Base-by-base conservation (phyloP, 83 land plant genomes). In the Picea abies region DNA sequence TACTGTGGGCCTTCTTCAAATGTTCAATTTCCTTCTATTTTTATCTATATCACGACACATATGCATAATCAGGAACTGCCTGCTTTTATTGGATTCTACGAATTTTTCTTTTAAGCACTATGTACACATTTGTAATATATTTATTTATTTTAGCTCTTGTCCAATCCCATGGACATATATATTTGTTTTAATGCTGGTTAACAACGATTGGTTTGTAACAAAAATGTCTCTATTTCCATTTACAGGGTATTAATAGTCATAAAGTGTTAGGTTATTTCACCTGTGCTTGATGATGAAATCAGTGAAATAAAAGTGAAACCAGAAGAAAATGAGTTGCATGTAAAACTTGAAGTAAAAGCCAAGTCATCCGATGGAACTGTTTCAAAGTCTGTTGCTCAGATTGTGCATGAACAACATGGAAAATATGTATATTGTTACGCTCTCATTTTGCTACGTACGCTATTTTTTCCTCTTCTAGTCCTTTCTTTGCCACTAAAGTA, bases 331-430 rank as follows among this genome's bases (percentile, higher is more conserved):
- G 84, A 12, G 35, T 3, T 14, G 6, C 17, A 35, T 39, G 23
- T 44, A 0, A 62, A 82, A 29, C 60, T 29, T 52, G 65, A 67
- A 22, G 8, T 26, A 85, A 86, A 93, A 86, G 84, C 93, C 88
- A 70, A 94, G 90, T 81, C 89, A 81, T 29, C 32, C 32, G 17
- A 60, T 12, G 93, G 84, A 64, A 52, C 81, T 8, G 80, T 84
- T 20, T 17, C 86, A 20, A 95, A 92, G 83, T 93, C 94, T 68
- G 94, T 93, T 81, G 89, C 96, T 60, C 94, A 94, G 80, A 94
- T 95, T 79, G 88, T 95, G 17, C 71, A 88, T 17, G 98, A 95
- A 12, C 92, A 93, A 81, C 75, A 64, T 79, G 89, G 78, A 76
- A 93, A 93, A 94, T 95, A 85, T 85, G 91, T 84, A 7, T 39